Conservation (phyloP, 202 grass and related monocot species). For the Miscanthus sacchariflorus region DNA sequence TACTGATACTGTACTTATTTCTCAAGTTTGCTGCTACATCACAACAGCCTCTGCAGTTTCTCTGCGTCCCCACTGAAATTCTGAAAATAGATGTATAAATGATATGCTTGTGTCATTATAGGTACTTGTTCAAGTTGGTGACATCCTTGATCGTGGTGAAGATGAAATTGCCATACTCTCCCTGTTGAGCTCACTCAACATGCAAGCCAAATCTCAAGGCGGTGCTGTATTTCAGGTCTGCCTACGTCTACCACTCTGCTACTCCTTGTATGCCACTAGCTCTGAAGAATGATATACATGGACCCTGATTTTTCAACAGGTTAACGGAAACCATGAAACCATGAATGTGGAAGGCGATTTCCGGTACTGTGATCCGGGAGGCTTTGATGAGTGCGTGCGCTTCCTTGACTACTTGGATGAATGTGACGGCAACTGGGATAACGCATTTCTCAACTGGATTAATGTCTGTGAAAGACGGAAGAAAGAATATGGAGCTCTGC, state of each 20-base stretch:
- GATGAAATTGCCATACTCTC: constrained; percentile 96
- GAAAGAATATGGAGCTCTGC: constrained; percentile 41
- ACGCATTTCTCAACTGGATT: constrained; percentile 83
- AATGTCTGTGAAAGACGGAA: constrained; percentile 63
- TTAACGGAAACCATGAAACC: constrained; percentile 97
- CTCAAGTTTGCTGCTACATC: neutral
- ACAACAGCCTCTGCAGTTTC: neutral
- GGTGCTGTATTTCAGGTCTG: constrained; percentile 96
- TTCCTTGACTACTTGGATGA: constrained; percentile 85
- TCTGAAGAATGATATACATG: neutral
- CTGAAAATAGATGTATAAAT: neutral
- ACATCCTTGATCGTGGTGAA: constrained; percentile 89
- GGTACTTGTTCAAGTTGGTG: constrained; percentile 93
- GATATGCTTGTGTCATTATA: constrained; percentile 36
- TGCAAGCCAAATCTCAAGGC: constrained; percentile 81
- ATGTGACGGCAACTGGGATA: constrained; percentile 70
- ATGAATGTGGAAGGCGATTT: constrained; percentile 97
- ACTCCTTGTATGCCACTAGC: neutral
- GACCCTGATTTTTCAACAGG: constrained; percentile 18
- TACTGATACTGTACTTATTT: neutral
- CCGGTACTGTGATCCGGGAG: constrained; percentile 69
- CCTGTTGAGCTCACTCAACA: constrained; percentile 67
- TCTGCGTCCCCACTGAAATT: neutral
- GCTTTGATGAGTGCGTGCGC: constrained; percentile 84
- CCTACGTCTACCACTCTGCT: constrained; percentile 2